Percentiles rank a stretch among this genome's conserved stretches.
phyloP scores from a whole-genome alignment of 495 filamentous ascomycete species.

The Daldinia grandis region DNA sequence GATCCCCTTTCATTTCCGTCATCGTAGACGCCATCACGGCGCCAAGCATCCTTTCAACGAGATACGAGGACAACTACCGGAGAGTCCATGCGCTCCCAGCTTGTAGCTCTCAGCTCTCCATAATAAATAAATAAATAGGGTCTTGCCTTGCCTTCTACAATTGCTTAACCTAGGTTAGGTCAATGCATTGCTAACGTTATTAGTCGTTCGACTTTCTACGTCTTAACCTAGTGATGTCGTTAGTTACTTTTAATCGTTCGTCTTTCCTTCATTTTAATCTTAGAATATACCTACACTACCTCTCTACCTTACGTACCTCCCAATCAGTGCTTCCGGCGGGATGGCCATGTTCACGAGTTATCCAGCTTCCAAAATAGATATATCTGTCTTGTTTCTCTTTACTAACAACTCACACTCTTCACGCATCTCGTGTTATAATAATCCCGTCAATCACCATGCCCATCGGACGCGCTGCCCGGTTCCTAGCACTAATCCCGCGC shows the following conservation, averaged over 20 bases:
- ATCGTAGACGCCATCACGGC: background rate
- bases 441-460: constrained; percentile 35
- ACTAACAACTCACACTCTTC: background rate
- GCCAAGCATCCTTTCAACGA: background rate
- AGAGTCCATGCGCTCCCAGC: background rate
- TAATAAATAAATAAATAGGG: constrained; percentile 11
- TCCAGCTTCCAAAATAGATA: constrained; percentile 3
- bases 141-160: background rate
- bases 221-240: background rate
- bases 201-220: background rate
- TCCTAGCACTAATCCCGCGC: constrained; percentile 7
- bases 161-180: background rate
- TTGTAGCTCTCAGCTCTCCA: constrained; percentile 10
- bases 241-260: background rate
- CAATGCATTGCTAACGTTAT: background rate
- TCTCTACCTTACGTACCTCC: no score
- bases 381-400: background rate
- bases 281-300: no score
- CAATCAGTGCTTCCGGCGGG: background rate
- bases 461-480: constrained; percentile 7
- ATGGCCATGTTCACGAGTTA: background rate
- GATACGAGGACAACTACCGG: constrained; percentile 5
- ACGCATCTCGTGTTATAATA: constrained; percentile 16
- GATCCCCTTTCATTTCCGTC: constrained; percentile 9
- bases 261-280: background rate